Evolutionary conservation across 169 alveolate genomes (phyloP).

Genomic region (Plasmodium blacklocki): DNA sequence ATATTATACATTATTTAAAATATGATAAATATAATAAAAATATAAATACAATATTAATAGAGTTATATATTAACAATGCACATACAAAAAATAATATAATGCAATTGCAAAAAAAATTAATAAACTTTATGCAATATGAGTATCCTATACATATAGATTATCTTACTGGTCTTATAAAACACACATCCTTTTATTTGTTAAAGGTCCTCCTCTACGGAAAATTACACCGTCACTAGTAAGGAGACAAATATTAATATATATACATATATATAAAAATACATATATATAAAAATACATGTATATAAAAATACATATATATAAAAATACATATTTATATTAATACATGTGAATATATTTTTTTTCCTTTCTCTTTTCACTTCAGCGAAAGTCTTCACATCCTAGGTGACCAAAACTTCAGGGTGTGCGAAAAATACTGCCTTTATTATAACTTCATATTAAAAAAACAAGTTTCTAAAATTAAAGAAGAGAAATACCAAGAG

Average conservation of each 20-base stretch:
- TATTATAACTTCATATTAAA: conserved; percentile 27
- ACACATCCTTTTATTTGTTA: not conserved
- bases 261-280: not conserved
- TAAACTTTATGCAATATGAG: conserved; percentile 8
- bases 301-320: not conserved
- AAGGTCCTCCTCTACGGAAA: conserved; percentile 32
- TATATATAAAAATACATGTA: not conserved
- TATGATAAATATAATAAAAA: conserved; percentile 42
- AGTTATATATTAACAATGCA: conserved; percentile 33
- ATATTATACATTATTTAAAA: conserved; percentile 34
- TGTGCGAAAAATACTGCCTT: conserved; percentile 54
- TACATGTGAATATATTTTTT: not conserved
- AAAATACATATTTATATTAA: not conserved
- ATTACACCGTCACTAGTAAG: conserved; percentile 47
- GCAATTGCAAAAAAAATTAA: conserved; percentile 34
- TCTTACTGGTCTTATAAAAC: conserved; percentile 6
- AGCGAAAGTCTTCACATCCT: conserved; percentile 56
- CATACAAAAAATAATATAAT: conserved; percentile 22
- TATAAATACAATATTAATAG: conserved; percentile 34
- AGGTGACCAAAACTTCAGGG: conserved; percentile 1
- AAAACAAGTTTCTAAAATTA: not conserved
- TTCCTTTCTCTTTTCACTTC: not conserved
- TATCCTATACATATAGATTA: conserved; percentile 28
- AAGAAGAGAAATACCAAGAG: conserved; percentile 22
- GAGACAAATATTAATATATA: not conserved